Evolutionary conservation across 2,329 filamentous ascomycete species (phyloP), one percentile per base, ranked within the genome.

Genomic region (Penicillium italicum): DNA sequence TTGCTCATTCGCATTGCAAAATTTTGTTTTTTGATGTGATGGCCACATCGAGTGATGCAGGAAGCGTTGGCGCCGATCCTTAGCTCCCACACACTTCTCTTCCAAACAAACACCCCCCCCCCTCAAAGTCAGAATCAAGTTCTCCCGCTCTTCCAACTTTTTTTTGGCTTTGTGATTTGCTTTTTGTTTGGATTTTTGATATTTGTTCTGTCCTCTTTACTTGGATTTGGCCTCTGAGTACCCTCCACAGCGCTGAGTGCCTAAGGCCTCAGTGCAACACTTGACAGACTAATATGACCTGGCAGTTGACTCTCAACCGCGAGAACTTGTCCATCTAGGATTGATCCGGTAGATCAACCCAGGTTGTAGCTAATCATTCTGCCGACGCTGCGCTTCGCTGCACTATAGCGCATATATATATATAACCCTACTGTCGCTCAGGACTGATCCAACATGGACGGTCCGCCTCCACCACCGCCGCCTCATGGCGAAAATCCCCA

Each of bases 401-500:
- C 47, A 59, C 37, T 44, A 11, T 31, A 36, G 50, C 48, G 47
- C 34, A 54, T 46, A 42, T 50, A 55, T 48, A 41, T 50, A 54
- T 48, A 57, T 56, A 42, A 33, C 52, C 14, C 37, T 24, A 24
- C 33, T 7, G 26, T 50, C 28, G 18, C 14, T 43, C 14, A 30
- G 28, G 16, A 20, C 37, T 41, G 36, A 44, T 57, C 47, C 44
- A 59, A 46, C 31, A 75, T 74, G 73, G 72, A 74, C 55, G 70
- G 70, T 40, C 80, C 83, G 65, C 88, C 88, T 31, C 85, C 85
- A 60, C 91, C 91, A 62, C 91, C 90, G 63, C 91, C 91, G 70
- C 91, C 90, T 61, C 91, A 96, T 77, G 91, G 91, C 74, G 82
- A 85, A 69, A 87, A 85, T 63, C 89, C 90, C 47, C 87, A 87